phyloP scores from a whole-genome alignment of 768 basidiomycete genomes.

The Stropharia rugosoannulata region DNA sequence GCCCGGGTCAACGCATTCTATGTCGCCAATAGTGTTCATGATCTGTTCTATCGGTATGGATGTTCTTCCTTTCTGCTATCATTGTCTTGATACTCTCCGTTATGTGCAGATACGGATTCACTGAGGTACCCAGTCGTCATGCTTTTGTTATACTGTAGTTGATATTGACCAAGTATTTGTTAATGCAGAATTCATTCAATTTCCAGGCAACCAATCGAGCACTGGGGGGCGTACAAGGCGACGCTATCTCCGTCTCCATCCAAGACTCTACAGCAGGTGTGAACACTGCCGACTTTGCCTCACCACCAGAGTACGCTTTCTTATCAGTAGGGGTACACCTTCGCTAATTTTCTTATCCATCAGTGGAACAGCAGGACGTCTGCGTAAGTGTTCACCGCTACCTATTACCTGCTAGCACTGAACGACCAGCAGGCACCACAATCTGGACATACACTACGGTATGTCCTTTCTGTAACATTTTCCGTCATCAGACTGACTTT shows the following conservation, averaged over 20 bases:
- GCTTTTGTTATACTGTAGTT: no score
- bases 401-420: neutral
- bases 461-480: neutral
- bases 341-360: neutral
- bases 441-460: constrained; percentile 22
- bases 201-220: constrained; percentile 60
- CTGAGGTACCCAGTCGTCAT: constrained; percentile 28
- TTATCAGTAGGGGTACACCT: no score
- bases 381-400: neutral
- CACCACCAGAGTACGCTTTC: constrained; percentile 38
- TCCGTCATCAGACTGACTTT: neutral
- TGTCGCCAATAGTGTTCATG: constrained; percentile 54
- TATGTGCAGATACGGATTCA: constrained; percentile 43
- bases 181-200: constrained; percentile 25
- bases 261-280: constrained; percentile 44
- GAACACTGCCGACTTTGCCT: constrained; percentile 45
- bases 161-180: neutral
- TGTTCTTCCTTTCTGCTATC: neutral
- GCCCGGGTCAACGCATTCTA: constrained; percentile 56
- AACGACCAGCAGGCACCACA: neutral
- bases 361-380: neutral
- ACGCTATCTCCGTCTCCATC: constrained; percentile 51
- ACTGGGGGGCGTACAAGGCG: constrained; percentile 48
- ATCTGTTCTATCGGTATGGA: constrained; percentile 25
- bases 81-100: neutral